Percentiles rank a stretch among this genome's conserved stretches.
These are phyloP conservation scores for Laetiporus sulphureus DNA, from an alignment of 1,284 basidiomycete species.

Conservation along the genomic window DNA sequence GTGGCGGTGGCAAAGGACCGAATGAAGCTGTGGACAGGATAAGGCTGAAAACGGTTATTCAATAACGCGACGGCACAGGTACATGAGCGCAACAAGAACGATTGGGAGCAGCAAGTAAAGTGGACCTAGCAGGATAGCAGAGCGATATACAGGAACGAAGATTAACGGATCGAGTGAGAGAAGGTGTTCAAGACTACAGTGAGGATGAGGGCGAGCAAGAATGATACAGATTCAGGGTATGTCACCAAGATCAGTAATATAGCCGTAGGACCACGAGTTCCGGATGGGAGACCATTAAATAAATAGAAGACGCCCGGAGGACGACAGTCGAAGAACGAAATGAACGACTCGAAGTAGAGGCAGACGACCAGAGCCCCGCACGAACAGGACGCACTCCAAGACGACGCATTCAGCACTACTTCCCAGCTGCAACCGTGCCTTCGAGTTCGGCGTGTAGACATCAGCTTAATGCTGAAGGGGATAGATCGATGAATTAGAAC, in stretches of 20 bases:
- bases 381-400: too few species aligned
- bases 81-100: too few species aligned
- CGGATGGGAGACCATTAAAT: too few species aligned
- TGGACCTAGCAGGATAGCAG: too few species aligned
- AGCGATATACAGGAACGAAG: constrained; percentile 5
- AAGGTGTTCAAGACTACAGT: constrained; percentile 2
- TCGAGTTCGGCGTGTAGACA: too few species aligned
- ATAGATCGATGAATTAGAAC: constrained; percentile 41
- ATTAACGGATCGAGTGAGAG: background rate
- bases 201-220: background rate
- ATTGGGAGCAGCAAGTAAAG: too few species aligned
- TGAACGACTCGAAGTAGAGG: background rate
- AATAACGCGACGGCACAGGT: too few species aligned
- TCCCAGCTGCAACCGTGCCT: constrained; percentile 3
- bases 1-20: too few species aligned
- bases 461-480: background rate
- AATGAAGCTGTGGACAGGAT: too few species aligned
- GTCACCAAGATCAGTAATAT: constrained; percentile 1
- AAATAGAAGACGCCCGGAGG: background rate
- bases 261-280: background rate
- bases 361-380: background rate
- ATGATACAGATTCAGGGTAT: constrained; percentile 7
- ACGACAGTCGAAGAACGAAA: background rate
- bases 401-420: too few species aligned
- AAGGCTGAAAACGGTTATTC: too few species aligned